Conservation (phyloP, 176 grass and related monocot genomes). For the Urochloa ruziziensis region DNA sequence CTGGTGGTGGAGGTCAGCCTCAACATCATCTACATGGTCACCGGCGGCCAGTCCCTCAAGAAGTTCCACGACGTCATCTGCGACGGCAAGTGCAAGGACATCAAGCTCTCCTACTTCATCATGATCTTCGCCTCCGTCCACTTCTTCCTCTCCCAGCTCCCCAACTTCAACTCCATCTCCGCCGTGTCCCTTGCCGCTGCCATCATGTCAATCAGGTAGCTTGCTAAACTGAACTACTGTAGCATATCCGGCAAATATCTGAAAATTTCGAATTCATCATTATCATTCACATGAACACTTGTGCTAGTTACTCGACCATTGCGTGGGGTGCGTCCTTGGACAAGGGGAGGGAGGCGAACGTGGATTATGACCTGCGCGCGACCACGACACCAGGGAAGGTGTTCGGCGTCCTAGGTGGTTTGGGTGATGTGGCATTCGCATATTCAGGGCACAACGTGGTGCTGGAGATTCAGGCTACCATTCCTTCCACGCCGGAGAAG, state of each 20-base stretch:
- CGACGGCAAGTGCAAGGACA: neutral
- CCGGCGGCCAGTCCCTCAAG: conserved; percentile 61
- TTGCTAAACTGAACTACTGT: neutral
- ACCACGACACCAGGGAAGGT: neutral
- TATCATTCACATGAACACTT: neutral
- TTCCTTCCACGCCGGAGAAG: conserved; percentile 52
- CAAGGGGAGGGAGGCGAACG: neutral
- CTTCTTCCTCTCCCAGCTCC: conserved; percentile 41
- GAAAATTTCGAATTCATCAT: neutral
- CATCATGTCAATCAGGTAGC: conserved; percentile 41
- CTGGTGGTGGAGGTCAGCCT: conserved; percentile 46
- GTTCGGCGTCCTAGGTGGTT: conserved; percentile 34
- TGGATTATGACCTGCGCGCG: conserved; percentile 35
- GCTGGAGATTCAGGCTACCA: conserved; percentile 72
- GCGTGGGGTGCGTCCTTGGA: conserved; percentile 25
- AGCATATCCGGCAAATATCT: neutral
- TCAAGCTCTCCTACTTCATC: conserved; percentile 46
- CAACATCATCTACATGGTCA: conserved; percentile 73
- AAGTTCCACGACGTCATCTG: conserved; percentile 44
- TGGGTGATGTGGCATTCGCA: conserved; percentile 39
- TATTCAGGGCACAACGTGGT: conserved; percentile 72
- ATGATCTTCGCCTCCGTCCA: conserved; percentile 48
- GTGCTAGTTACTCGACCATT: conserved; percentile 28
- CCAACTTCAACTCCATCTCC: conserved; percentile 63
- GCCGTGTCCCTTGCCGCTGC: conserved; percentile 38